Conservation (phyloP, 139 green algal genomes). For the Coelastrella sp. region DNA sequence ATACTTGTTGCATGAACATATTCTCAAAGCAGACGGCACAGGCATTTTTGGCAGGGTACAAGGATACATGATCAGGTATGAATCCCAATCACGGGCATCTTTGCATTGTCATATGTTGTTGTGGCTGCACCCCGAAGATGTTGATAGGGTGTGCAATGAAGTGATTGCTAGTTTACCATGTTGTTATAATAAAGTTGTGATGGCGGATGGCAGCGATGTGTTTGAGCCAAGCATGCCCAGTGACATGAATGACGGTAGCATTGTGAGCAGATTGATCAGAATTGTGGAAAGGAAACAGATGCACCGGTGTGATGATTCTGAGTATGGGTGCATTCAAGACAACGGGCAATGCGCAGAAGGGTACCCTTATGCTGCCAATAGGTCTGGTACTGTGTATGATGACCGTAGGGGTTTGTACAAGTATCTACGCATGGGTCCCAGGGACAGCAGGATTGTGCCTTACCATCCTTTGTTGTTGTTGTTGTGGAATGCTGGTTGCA, state of each 20-base stretch:
- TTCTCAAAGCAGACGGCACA: not conserved
- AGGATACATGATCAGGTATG: not conserved
- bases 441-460: not conserved
- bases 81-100: not conserved
- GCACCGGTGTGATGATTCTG: not conserved
- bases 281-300: not conserved
- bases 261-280: too few species aligned
- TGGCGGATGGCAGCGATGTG: not conserved
- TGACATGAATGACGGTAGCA: not conserved
- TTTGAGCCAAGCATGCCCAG: not conserved
- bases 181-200: too few species aligned
- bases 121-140: not conserved
- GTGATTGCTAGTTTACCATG: not conserved
- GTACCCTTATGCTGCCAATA: not conserved
- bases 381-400: not conserved
- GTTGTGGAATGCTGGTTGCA: not conserved
- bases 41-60: not conserved
- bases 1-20: not conserved
- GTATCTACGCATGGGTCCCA: not conserved
- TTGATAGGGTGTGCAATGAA: not conserved
- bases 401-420: not conserved
- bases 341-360: not conserved
- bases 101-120: not conserved
- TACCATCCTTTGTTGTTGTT: conserved; percentile 33
- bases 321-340: not conserved